Conservation (phyloP, 768 basidiomycete species). For the Phaeolepiota aurea region DNA sequence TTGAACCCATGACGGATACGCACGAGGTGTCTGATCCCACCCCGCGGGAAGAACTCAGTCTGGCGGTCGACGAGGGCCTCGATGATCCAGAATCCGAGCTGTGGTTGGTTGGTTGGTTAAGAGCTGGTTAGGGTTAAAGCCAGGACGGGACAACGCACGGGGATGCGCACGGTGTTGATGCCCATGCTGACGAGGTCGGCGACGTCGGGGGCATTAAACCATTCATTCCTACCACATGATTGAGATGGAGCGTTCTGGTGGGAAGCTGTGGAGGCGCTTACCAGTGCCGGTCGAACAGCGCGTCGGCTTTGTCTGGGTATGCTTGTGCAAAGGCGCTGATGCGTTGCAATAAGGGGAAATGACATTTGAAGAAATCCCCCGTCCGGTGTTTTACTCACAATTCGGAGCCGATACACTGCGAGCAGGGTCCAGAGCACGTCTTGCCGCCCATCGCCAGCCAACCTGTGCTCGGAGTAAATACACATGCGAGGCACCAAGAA, state of each 20-base stretch:
- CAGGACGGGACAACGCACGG: slow-evolving; percentile 34
- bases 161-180: slow-evolving; percentile 73
- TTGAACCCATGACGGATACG: slow-evolving; percentile 9
- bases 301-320: slow-evolving; percentile 50
- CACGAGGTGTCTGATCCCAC: slow-evolving; percentile 61
- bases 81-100: slow-evolving; percentile 57
- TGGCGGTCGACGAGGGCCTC: slow-evolving; percentile 59
- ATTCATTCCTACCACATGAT: slow-evolving; percentile 47
- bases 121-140: too few species aligned
- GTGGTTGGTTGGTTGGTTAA: too few species aligned
- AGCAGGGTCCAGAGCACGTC: slow-evolving; percentile 44
- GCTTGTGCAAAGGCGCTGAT: slow-evolving; percentile 51
- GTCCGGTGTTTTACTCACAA: slow-evolving; percentile 37
- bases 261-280: too few species aligned
- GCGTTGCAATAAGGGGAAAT: background rate
- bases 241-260: too few species aligned
- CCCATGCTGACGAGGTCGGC: slow-evolving; percentile 39
- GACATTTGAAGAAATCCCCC: too few species aligned
- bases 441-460: slow-evolving; percentile 74
- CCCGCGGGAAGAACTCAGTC: slow-evolving; percentile 58
- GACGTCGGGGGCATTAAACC: slow-evolving; percentile 65
- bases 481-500: background rate
- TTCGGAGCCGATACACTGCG: slow-evolving; percentile 57
- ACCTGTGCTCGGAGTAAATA: slow-evolving; percentile 25
- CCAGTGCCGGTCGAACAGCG: slow-evolving; percentile 59